phyloP scores from a whole-genome alignment of 2,329 filamentous ascomycete species.

The Monilinia laxa region DNA sequence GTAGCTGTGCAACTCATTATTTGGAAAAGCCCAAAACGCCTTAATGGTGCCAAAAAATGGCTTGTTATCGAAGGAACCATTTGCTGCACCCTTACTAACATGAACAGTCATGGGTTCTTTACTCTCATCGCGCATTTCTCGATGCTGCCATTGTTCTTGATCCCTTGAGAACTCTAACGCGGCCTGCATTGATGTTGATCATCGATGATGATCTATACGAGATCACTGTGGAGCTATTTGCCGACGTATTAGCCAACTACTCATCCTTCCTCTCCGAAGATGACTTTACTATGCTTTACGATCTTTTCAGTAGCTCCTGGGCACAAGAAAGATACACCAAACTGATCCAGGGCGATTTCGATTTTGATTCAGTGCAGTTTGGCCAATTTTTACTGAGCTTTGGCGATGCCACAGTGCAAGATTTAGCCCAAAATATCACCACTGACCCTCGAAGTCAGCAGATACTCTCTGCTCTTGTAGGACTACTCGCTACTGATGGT shows the following conservation, averaged over 20 bases:
- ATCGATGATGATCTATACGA: conserved; percentile 58
- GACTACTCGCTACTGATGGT: conserved; percentile 64
- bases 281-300: conserved; percentile 57
- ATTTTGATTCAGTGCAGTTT: conserved; percentile 64
- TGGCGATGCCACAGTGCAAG: conserved; percentile 62
- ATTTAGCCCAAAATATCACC: conserved; percentile 55
- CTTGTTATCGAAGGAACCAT: background rate
- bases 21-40: background rate
- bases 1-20: background rate
- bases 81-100: conserved; percentile 21
- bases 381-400: conserved; percentile 67
- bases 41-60: background rate
- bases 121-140: conserved; percentile 64
- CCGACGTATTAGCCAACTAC: conserved; percentile 64
- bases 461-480: conserved; percentile 59
- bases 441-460: conserved; percentile 49
- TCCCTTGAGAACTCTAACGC: conserved; percentile 59
- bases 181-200: conserved; percentile 60
- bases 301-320: conserved; percentile 62
- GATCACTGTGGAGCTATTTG: conserved; percentile 61
- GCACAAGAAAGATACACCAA: conserved; percentile 55
- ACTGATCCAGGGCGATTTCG: conserved; percentile 59
- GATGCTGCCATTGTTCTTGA: conserved; percentile 57
- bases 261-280: conserved; percentile 59
- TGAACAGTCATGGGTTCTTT: conserved; percentile 68